Evolutionary conservation across 495 filamentous ascomycete species (phyloP).

Genomic region (Bombardia bombarda): DNA sequence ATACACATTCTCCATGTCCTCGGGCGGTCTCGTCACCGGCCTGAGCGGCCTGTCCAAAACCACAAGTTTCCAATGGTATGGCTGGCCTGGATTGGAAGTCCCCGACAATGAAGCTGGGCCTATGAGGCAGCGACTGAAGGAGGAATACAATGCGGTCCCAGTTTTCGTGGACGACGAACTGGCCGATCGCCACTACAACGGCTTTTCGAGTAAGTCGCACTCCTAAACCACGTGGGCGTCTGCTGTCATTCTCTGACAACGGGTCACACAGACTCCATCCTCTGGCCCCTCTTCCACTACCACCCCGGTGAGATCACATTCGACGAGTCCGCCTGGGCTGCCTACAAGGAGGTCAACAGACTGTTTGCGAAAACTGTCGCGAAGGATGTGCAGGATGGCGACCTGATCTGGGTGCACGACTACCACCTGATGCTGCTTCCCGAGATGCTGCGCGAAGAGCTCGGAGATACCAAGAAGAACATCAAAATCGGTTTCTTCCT

Average conservation of each 20-base stretch:
- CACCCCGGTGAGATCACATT: conserved; percentile 90
- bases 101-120: conserved; percentile 60
- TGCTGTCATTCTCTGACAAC: neutral
- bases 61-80: conserved; percentile 94
- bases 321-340: conserved; percentile 77
- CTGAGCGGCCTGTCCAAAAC: conserved; percentile 83
- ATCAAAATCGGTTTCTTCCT: conserved; percentile 92
- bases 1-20: conserved; percentile 91
- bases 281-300: conserved; percentile 96
- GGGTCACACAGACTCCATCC: conserved; percentile 64
- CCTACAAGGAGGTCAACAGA: conserved; percentile 79
- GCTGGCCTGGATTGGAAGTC: conserved; percentile 88
- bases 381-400: conserved; percentile 64
- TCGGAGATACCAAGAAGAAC: conserved; percentile 58
- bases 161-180: conserved; percentile 74
- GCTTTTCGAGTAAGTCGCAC: conserved; percentile 67
- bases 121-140: conserved; percentile 60
- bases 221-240: neutral
- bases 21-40: conserved; percentile 86
- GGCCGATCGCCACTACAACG: conserved; percentile 77
- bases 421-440: conserved; percentile 94
- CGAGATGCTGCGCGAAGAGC: conserved; percentile 71
- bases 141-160: conserved; percentile 65
- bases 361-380: conserved; percentile 75
- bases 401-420: conserved; percentile 92